phyloP scores from a whole-genome alignment of 208 protist species.

The Crithidia sp. region DNA sequence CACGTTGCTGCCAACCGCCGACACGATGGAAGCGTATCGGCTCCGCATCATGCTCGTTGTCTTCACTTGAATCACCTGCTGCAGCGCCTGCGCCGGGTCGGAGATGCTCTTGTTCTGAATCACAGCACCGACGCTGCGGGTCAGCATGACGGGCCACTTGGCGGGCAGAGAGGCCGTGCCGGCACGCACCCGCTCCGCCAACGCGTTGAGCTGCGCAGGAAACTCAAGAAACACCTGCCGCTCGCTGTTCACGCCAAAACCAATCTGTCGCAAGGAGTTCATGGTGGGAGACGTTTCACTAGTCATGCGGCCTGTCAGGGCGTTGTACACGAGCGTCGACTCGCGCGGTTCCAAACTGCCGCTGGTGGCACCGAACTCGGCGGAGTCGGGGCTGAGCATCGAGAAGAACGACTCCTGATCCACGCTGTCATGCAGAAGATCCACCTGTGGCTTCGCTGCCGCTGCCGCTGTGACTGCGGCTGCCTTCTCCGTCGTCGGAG shows the following conservation, averaged over 20 bases:
- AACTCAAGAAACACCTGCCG: conserved; percentile 69
- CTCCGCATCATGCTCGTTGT: conserved; percentile 77
- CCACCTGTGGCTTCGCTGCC: not conserved
- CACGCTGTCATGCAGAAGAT: conserved; percentile 24
- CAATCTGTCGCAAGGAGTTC: conserved; percentile 60
- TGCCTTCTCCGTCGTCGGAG: not conserved
- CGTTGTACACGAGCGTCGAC: conserved; percentile 81
- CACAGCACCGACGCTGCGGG: conserved; percentile 59
- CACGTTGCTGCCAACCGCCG: conserved; percentile 34
- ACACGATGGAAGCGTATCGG: conserved; percentile 78
- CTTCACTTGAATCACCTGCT: conserved; percentile 84
- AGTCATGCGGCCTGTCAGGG: conserved; percentile 85
- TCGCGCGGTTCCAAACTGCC: conserved; percentile 19
- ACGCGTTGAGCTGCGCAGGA: conserved; percentile 60
- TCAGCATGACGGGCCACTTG: conserved; percentile 79
- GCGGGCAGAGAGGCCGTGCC: conserved; percentile 57
- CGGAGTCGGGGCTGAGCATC: conserved; percentile 9
- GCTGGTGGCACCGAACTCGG: not conserved
- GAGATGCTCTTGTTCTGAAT: conserved; percentile 62
- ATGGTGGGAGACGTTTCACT: conserved; percentile 72
- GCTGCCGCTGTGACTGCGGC: not conserved
- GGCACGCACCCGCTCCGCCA: conserved; percentile 66
- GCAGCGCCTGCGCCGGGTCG: conserved; percentile 75
- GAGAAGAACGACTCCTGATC: conserved; percentile 45
- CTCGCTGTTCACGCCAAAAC: conserved; percentile 79